These are phyloP conservation scores for Wakefieldia striispora DNA, from an alignment of 768 basidiomycete genomes.

Conservation along the genomic window DNA sequence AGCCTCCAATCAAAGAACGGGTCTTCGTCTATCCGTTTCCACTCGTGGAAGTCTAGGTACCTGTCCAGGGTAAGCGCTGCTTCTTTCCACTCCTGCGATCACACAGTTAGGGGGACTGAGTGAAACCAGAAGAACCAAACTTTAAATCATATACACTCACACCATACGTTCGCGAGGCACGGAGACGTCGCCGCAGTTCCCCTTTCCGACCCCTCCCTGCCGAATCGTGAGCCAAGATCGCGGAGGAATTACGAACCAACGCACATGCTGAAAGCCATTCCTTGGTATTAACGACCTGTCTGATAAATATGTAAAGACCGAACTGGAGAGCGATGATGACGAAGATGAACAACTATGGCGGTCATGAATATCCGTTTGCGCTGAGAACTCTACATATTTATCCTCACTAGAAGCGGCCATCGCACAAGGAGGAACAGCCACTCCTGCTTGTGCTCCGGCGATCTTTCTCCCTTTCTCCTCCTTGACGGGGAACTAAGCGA, in stretches of 20 bases:
- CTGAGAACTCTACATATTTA: not conserved
- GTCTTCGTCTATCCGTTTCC: conserved; percentile 89
- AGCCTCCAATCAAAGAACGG: conserved; percentile 90
- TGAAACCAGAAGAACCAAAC: not conserved
- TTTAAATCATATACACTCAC: conserved; percentile 33
- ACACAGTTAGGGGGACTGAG: not conserved
- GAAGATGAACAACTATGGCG: conserved; percentile 73
- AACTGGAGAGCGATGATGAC: conserved; percentile 83
- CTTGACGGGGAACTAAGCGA: conserved; percentile 21
- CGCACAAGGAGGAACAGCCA: conserved; percentile 75
- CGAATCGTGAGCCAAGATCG: not conserved
- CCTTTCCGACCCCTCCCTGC: conserved; percentile 87
- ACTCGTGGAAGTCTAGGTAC: conserved; percentile 81
- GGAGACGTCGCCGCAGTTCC: conserved; percentile 66
- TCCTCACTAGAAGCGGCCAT: conserved; percentile 80
- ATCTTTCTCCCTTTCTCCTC: conserved; percentile 36
- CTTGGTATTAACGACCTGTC: conserved; percentile 92
- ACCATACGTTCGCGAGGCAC: conserved; percentile 72
- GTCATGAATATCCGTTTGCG: conserved; percentile 4
- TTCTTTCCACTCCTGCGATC: conserved; percentile 77
- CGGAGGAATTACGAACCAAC: conserved; percentile 9
- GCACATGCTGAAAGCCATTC: conserved; percentile 91
- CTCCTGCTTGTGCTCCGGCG: conserved; percentile 54
- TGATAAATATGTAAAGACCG: conserved; percentile 78
- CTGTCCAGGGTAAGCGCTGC: conserved; percentile 77